phyloP scores from a whole-genome alignment of 257 asterid genomes.

The Scutellaria galericulata region DNA sequence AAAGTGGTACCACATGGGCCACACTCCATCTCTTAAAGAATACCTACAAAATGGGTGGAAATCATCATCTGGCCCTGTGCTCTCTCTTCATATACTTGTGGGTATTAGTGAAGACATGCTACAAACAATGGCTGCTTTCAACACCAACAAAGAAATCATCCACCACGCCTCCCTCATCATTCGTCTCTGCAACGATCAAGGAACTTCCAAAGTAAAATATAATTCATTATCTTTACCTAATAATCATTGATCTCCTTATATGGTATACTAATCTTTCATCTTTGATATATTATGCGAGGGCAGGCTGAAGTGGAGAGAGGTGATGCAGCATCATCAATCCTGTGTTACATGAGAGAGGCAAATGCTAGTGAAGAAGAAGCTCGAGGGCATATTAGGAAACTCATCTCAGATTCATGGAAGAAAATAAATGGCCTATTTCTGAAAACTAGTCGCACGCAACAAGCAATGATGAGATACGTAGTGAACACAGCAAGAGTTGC shows the following conservation, averaged over 20 bases:
- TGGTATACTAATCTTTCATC: too few species aligned
- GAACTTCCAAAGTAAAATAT: slow-evolving; percentile 55
- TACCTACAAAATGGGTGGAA: slow-evolving; percentile 58
- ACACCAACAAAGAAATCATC: slow-evolving; percentile 40
- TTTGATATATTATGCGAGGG: background rate
- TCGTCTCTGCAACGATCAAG: slow-evolving; percentile 68
- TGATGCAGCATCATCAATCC: slow-evolving; percentile 64
- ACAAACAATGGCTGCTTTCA: slow-evolving; percentile 26
- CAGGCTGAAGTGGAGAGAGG: slow-evolving; percentile 71
- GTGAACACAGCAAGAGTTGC: slow-evolving; percentile 55
- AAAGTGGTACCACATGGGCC: slow-evolving; percentile 50
- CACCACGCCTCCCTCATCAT: slow-evolving; percentile 48
- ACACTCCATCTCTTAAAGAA: slow-evolving; percentile 53
- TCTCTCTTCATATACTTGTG: slow-evolving; percentile 48
- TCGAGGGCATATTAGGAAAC: slow-evolving; percentile 42
- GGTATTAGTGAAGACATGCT: slow-evolving; percentile 35
- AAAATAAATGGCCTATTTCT: slow-evolving; percentile 45
- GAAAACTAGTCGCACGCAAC: background rate
- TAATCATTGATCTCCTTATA: background rate
- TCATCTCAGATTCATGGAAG: slow-evolving; percentile 45
- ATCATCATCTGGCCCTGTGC: slow-evolving; percentile 61
- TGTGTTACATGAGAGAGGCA: slow-evolving; percentile 63
- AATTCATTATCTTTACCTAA: too few species aligned
- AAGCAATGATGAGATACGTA: slow-evolving; percentile 32
- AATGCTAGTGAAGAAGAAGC: slow-evolving; percentile 49